Conservation (phyloP, 208 protist species). For the Borovskyia barvae region DNA sequence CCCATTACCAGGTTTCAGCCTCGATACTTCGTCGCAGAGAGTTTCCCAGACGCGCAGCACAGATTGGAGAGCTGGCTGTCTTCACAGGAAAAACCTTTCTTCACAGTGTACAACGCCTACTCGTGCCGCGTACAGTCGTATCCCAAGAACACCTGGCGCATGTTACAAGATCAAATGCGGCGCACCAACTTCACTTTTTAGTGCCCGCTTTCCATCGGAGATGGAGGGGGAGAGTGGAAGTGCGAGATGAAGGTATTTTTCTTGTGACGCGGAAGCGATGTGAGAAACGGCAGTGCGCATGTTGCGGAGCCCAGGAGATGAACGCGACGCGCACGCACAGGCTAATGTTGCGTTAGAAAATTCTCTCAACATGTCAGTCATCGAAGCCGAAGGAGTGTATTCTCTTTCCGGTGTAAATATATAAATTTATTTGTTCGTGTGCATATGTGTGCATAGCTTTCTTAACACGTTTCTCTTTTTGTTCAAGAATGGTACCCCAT, state of each 20-base stretch:
- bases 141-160: conserved; percentile 66
- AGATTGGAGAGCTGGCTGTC: conserved; percentile 83
- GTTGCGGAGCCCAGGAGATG: too few species aligned
- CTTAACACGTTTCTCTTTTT: too few species aligned
- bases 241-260: neutral
- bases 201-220: neutral
- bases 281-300: too few species aligned
- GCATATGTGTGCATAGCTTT: too few species aligned
- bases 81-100: conserved; percentile 78
- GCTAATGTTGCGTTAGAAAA: too few species aligned
- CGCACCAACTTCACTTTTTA: conserved; percentile 38
- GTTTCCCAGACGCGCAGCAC: conserved; percentile 88
- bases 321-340: too few species aligned
- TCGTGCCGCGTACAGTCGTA: conserved; percentile 82
- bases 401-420: too few species aligned
- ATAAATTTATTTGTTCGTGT: too few species aligned
- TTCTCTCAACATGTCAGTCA: too few species aligned
- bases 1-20: conserved; percentile 95
- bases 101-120: conserved; percentile 91
- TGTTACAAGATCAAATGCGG: conserved; percentile 52
- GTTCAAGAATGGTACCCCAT: too few species aligned
- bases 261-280: too few species aligned
- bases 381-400: too few species aligned
- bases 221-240: neutral
- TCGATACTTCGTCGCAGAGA: conserved; percentile 93